Evolutionary conservation across 1,139 yeast genomes (phyloP), one percentile per base, ranked within the genome.

Genomic region (Blastobotrys ciferrii): DNA sequence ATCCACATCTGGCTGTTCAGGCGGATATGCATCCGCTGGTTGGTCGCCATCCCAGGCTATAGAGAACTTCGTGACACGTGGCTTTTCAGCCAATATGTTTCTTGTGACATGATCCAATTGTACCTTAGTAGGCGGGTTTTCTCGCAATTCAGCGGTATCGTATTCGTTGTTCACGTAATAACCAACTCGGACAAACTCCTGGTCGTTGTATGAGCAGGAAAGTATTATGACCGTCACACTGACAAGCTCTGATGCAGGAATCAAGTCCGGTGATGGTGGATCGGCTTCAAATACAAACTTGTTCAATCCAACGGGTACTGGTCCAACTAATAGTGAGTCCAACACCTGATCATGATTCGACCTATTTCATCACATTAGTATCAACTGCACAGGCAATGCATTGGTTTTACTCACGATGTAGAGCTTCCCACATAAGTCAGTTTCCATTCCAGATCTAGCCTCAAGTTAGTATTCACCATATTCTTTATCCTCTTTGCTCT

Each of bases 91-190:
- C 52, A 94, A 73, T 43, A 92, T 87, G 67, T 91, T 94, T 63
- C 99, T 78, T 39, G 87, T 95, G 35, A 92, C 96, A 62, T 86
- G 95, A 49, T 91, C 97, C 13, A 92, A 91, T 63, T 87, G 96
- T 1, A 92, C 97, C 64, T 88, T 87, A 7, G 83, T 79, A 1
- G 98, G 98, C 1, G 98, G 98, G 58, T 87, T 88, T 61, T 88
- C 96, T 53, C 96, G 77, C 61, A 92, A 71, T 61, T 92, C 98
- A 64, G 91, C 98, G 11, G 84, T 75, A 63, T 92, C 97, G 62
- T 92, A 92, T 65, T 92, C 99, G 67, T 92, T 92, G 70, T 92
- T 92, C 51, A 92, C 98, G 64, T 92, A 92, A 70, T 92, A 92
- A 0, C 98, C 98, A 12, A 92, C 98, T 53, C 98, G 75, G 3